phyloP scores from a whole-genome alignment of 208 protist genomes.

The Plasmodiophora brassicae region DNA sequence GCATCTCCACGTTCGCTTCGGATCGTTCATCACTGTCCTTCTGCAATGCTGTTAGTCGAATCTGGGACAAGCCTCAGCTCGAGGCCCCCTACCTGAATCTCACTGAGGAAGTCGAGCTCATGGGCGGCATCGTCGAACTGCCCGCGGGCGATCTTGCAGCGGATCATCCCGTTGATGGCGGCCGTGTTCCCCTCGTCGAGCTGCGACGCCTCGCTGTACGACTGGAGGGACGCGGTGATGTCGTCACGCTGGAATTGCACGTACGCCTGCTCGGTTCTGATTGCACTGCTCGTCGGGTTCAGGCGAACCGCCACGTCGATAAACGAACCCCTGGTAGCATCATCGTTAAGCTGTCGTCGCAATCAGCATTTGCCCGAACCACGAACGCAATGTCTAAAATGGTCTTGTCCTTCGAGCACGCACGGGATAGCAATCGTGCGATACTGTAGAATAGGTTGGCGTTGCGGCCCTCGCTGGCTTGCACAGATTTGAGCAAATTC shows the following conservation, averaged over 20 bases:
- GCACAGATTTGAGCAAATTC: too few species aligned
- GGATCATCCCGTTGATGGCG: not conserved
- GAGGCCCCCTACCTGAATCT: not conserved
- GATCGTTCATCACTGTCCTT: not conserved
- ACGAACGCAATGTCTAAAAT: not conserved
- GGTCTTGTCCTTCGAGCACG: too few species aligned
- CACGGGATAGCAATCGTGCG: too few species aligned
- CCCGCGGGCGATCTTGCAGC: not conserved
- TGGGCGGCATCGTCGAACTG: not conserved
- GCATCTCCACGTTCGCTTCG: not conserved
- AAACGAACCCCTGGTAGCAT: not conserved
- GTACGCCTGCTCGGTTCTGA: not conserved
- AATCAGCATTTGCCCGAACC: too few species aligned
- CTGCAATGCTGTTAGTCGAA: not conserved
- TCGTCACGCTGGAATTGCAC: not conserved
- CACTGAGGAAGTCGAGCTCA: not conserved
- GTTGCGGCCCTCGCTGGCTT: too few species aligned
- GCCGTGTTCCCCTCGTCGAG: not conserved
- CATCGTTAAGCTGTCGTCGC: too few species aligned
- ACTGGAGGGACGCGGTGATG: not conserved
- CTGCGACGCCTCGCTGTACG: conserved; percentile 25
- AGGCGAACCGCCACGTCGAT: not conserved
- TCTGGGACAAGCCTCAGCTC: not conserved
- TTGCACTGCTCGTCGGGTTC: not conserved
- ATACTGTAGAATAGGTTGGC: too few species aligned